These are phyloP conservation scores for Microsporum ferrugineum DNA, from an alignment of 2,329 filamentous ascomycete species.

Conservation along the genomic window DNA sequence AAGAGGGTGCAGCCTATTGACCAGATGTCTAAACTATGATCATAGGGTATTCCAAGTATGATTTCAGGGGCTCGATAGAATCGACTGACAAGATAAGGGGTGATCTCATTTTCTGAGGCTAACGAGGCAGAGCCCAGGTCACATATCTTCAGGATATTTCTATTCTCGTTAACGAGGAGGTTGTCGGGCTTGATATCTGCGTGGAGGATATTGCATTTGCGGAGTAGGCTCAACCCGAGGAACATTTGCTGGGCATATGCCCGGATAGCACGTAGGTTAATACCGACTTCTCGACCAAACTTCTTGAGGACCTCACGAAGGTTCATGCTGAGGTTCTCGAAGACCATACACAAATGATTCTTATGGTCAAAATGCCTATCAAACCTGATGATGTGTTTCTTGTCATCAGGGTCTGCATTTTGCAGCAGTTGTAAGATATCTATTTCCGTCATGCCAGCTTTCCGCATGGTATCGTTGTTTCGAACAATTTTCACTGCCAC, in stretches of 20 bases:
- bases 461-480: slow-evolving; percentile 84
- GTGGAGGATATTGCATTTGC: slow-evolving; percentile 86
- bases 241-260: slow-evolving; percentile 93
- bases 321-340: slow-evolving; percentile 88
- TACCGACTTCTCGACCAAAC: slow-evolving; percentile 85
- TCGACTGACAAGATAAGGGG: slow-evolving; percentile 87
- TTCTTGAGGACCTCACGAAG: slow-evolving; percentile 89
- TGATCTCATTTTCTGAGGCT: slow-evolving; percentile 79
- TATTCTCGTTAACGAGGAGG: slow-evolving; percentile 76
- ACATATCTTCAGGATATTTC: slow-evolving; percentile 82
- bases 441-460: slow-evolving; percentile 89
- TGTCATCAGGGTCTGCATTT: slow-evolving; percentile 72
- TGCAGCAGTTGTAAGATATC: slow-evolving; percentile 82
- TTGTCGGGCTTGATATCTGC: slow-evolving; percentile 98
- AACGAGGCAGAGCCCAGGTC: slow-evolving; percentile 95
- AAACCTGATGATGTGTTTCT: slow-evolving; percentile 83
- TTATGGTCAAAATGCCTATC: slow-evolving; percentile 87
- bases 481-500: slow-evolving; percentile 97
- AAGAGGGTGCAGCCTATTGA: slow-evolving; percentile 95
- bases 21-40: slow-evolving; percentile 94
- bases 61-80: slow-evolving; percentile 97
- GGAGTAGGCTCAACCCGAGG: slow-evolving; percentile 72
- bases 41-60: slow-evolving; percentile 90
- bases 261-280: slow-evolving; percentile 77
- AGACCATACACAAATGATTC: slow-evolving; percentile 88